Percentiles rank a stretch among this genome's conserved stretches.
These are phyloP conservation scores for Megacollybia marginata DNA, from an alignment of 768 basidiomycete species.

Conservation along the genomic window DNA sequence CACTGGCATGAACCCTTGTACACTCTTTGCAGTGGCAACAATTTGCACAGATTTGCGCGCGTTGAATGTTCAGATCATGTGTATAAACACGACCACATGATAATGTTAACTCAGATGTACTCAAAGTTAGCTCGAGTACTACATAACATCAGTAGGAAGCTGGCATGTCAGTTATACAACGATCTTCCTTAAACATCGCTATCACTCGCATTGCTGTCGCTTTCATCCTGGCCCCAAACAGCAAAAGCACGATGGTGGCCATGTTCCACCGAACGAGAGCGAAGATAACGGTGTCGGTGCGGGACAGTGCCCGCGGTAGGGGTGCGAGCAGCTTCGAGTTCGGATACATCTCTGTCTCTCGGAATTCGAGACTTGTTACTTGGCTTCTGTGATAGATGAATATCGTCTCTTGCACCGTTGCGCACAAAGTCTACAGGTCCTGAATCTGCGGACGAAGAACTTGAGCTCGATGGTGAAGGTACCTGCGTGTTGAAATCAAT, in stretches of 20 bases:
- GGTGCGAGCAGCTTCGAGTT: slow-evolving; percentile 48
- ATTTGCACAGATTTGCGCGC: too few relatives aligned
- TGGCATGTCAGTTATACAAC: too few relatives aligned
- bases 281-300: slow-evolving; percentile 24
- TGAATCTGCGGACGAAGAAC: slow-evolving; percentile 28
- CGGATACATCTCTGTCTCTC: slow-evolving; percentile 43
- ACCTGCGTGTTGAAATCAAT: slow-evolving; percentile 35
- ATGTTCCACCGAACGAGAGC: slow-evolving; percentile 31
- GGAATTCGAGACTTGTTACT: slow-evolving; percentile 54
- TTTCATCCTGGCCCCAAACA: slow-evolving; percentile 85
- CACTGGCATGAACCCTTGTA: too few relatives aligned
- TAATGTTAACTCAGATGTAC: too few relatives aligned
- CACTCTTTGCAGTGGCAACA: too few relatives aligned
- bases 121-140: too few relatives aligned
- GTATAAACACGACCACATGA: too few relatives aligned
- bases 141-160: too few relatives aligned
- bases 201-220: slow-evolving; percentile 78
- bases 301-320: slow-evolving; percentile 44
- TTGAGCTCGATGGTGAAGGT: slow-evolving; percentile 28
- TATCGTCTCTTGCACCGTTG: slow-evolving; percentile 46
- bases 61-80: too few relatives aligned
- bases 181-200: slow-evolving; percentile 32
- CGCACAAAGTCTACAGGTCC: slow-evolving; percentile 30
- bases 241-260: slow-evolving; percentile 60
- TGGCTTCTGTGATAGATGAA: slow-evolving; percentile 27